Percentiles rank a stretch among this genome's conserved stretches.
phyloP scores from a whole-genome alignment of 345 rosid species.

The Corymbia maculata region DNA sequence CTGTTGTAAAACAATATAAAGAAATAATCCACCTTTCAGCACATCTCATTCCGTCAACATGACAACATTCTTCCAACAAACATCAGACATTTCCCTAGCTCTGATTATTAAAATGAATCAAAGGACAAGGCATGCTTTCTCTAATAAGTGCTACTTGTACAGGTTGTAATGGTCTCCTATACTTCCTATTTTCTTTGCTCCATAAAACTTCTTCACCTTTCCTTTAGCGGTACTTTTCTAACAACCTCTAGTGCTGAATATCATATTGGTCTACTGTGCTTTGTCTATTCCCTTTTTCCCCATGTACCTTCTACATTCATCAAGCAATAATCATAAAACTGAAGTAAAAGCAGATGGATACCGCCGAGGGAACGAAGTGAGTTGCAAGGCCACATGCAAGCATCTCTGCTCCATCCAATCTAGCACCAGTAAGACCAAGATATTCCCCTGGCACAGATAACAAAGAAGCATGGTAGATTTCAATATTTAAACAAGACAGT shows the following conservation, averaged over 20 bases:
- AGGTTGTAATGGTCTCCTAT: not conserved
- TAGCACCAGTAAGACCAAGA: constrained; percentile 68
- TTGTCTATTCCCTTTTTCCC: not conserved
- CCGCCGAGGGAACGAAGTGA: constrained; percentile 62
- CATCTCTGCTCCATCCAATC: constrained; percentile 84
- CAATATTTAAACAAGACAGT: not conserved
- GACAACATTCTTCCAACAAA: not conserved
- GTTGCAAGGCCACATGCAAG: constrained; percentile 86
- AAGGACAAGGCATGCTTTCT: not conserved
- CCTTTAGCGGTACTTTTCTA: not conserved
- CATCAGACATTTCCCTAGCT: not conserved
- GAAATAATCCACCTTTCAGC: not conserved
- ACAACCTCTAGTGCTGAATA: not conserved
- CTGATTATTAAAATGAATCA: not conserved
- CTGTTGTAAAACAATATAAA: not conserved
- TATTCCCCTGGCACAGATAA: constrained; percentile 48
- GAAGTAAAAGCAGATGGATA: constrained; percentile 12
- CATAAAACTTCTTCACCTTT: not conserved
- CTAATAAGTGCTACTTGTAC: not conserved
- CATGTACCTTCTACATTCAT: not conserved
- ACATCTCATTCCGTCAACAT: not conserved
- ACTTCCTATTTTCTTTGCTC: not conserved
- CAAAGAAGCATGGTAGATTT: not conserved
- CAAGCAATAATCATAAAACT: not conserved
- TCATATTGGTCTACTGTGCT: not conserved